Evolutionary conservation across 768 basidiomycete species (phyloP), one percentile per base, ranked within the genome.

Genomic region (Podaxis sp.): DNA sequence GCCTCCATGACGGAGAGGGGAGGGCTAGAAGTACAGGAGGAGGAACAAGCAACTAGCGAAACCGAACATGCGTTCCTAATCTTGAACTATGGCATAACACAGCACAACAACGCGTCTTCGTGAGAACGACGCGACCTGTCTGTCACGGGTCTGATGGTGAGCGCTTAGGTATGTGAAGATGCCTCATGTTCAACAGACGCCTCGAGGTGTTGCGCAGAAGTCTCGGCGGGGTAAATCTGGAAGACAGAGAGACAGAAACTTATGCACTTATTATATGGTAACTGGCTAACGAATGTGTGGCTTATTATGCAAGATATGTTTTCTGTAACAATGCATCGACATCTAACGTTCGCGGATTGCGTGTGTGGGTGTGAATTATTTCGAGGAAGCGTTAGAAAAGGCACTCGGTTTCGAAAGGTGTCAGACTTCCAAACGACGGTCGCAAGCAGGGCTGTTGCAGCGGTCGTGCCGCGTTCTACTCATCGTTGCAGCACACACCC

Each of bases 21-120:
- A 86, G 88, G 70, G 63, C 73, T 76, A 77, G 65, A 72, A 79
- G 71, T 91, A 91, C 80, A 88, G 84, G 68, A 90, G 84, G 66
- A 86, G 85, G 53, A 84, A 83, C 65, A 64, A 66, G 38, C 66
- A 65, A 58, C 60, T 56, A 63, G 63, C 66, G 66, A 62, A 33
- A 52, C 52, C 59, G 33, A 57, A 63, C 59, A 60, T 57, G 59
- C 64, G 56, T 59, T 56, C 63, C 62, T 65, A 61, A 68, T 69
- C 68, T 76, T 72, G 78, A 79, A 80, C 79, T 70, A 60, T 72
- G 69, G 24, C 72, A 72, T 70, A 79, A 80, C 71, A 80, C 49
- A 55, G 52, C 72, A 72, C 70, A 79, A 79, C 71, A 78, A 78
- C 77, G 73, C 77, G 76, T 67, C 66, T 64, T 61, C 67, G 72